Conservation (phyloP, 164 flowering plant species). For the Hamamelis virginiana region DNA sequence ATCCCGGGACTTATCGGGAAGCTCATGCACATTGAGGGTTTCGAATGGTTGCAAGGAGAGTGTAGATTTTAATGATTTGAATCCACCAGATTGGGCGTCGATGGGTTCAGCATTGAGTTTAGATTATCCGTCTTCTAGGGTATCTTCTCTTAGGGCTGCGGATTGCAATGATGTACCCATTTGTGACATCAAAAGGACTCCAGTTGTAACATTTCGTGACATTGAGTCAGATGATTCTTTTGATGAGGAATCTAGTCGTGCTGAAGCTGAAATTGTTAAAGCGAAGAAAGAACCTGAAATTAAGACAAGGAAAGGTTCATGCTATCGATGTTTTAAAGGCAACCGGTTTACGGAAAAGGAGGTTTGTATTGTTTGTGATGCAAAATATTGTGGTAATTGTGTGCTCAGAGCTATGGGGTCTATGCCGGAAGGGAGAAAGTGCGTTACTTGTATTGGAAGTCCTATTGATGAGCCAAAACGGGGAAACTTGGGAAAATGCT, state of each 20-base stretch:
- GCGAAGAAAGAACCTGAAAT: conserved; percentile 31
- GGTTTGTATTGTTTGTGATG: conserved; percentile 89
- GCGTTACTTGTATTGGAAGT: conserved; percentile 83
- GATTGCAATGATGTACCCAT: conserved; percentile 30
- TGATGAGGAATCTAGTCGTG: conserved; percentile 28
- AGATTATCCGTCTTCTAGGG: conserved; percentile 62
- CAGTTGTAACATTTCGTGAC: conserved; percentile 46
- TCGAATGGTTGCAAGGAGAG: conserved; percentile 38
- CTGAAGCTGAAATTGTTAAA: conserved; percentile 25
- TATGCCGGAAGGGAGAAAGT: conserved; percentile 99
- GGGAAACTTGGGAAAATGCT: conserved; percentile 75
- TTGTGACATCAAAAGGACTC: conserved; percentile 34
- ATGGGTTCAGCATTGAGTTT: conserved; percentile 48
- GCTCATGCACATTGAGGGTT: conserved; percentile 25
- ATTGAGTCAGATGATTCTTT: conserved; percentile 34
- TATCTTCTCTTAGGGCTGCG: conserved; percentile 46
- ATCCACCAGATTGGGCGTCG: conserved; percentile 53
- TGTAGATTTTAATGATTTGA: conserved; percentile 35
- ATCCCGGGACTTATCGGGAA: conserved; percentile 29
- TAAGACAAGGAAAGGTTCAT: conserved; percentile 57
- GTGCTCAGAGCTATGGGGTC: conserved; percentile 99
- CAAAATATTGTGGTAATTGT: conserved; percentile 88
- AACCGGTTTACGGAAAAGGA: conserved; percentile 90
- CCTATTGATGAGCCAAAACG: conserved; percentile 82
- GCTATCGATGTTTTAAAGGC: conserved; percentile 85